A percentile compares a stretch with the other conserved stretches of the same genome.
Evolutionary conservation across 345 rosid genomes (phyloP).

Genomic region (Corchorus olitorius): DNA sequence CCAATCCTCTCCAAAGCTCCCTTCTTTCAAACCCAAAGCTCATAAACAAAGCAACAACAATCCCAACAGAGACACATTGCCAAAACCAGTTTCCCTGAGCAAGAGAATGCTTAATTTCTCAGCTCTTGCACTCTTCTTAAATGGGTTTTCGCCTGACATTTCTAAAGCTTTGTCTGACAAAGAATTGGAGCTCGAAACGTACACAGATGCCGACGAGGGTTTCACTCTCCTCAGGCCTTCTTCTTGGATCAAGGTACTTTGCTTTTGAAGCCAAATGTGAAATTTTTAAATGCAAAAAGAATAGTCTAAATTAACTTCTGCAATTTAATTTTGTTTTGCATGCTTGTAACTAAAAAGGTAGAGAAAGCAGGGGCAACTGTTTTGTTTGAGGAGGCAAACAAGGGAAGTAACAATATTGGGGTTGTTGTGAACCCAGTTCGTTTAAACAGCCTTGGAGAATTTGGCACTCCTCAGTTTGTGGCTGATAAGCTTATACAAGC

Average conservation of each 20-base stretch:
- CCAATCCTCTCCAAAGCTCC: neutral
- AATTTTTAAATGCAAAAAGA: neutral
- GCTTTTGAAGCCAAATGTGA: neutral
- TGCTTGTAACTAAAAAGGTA: conserved; percentile 40
- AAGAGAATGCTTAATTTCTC: conserved; percentile 63
- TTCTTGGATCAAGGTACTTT: conserved; percentile 68
- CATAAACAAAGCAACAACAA: neutral
- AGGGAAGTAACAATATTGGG: conserved; percentile 75
- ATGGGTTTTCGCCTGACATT: conserved; percentile 37
- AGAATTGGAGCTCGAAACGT: conserved; percentile 55
- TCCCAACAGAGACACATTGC: neutral
- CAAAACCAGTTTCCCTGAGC: conserved; percentile 25
- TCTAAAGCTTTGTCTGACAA: conserved; percentile 35
- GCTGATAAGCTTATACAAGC: conserved; percentile 87
- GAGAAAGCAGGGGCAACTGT: conserved; percentile 91
- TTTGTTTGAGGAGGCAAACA: conserved; percentile 72
- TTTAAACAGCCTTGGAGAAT: conserved; percentile 62
- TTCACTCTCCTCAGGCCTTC: conserved; percentile 82
- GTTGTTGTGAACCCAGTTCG: conserved; percentile 92
- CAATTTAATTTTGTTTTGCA: neutral
- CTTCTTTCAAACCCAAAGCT: conserved; percentile 10
- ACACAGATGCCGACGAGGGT: conserved; percentile 64
- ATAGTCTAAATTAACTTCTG: neutral
- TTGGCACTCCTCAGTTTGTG: conserved; percentile 81
- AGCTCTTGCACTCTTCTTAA: conserved; percentile 44